Evolutionary conservation across 805 yeast genomes (phyloP), one percentile per base, ranked within the genome.

Genomic region (Candida pseudoglaebosa): DNA sequence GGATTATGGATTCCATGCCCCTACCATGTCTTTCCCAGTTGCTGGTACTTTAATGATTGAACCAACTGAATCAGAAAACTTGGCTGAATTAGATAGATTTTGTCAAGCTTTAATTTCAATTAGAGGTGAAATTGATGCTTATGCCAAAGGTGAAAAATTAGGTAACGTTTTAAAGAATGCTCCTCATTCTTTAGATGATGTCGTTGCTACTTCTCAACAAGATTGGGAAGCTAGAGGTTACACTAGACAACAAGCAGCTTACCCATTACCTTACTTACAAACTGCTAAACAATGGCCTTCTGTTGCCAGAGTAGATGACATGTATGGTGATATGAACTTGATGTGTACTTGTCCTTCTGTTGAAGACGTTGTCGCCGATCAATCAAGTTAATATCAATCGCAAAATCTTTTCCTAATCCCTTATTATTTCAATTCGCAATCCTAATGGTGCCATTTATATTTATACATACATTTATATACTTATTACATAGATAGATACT

Each of bases 1-100:
- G 67, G 99, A 93, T 66, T 93, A 91, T 60, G 96, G 98, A 0
- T 93, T 93, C 79, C 99, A 93, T 64, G 96, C 96, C 1, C 99
- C 99, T 45, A 93, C 99, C 18, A 82, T 93, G 86, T 93, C 98
- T 2, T 93, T 93, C 86, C 99, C 99, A 7, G 95, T 93, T 37
- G 91, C 97, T 4, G 95, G 95, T 45, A 93, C 99, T 2, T 74
- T 93, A 52, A 93, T 93, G 99, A 80, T 93, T 46, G 99, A 93
- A 68, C 99, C 99, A 43, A 93, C 99, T 3, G 99, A 93, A 67
- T 82, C 93, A 14, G 99, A 93, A 67, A 80, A 88, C 56, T 65
- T 83, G 54, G 85, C 73, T 40, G 99, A 93, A 66, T 71, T 93
- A 45, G 91, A 93, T 63, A 76, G 97, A 54, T 91, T 93, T 64